Conservation (phyloP, 2,329 filamentous ascomycete species). For the Westerdykella aurantiaca region DNA sequence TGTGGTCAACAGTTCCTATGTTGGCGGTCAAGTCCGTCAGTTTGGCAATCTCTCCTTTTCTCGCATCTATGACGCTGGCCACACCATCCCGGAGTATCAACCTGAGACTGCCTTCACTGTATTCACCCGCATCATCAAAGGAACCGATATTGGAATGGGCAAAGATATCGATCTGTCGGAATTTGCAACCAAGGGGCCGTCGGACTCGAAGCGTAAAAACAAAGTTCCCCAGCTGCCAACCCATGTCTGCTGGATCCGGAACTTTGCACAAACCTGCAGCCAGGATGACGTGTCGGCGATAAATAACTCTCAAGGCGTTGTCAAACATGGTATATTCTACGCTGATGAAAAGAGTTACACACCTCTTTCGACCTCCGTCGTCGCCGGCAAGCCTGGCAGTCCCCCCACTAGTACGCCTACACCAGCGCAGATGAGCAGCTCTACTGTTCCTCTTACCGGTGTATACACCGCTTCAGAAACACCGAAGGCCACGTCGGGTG, state of each 20-base stretch:
- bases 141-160: slow-evolving; percentile 46
- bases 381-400: slow-evolving; percentile 6
- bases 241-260: slow-evolving; percentile 57
- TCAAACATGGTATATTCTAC: slow-evolving; percentile 18
- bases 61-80: slow-evolving; percentile 49
- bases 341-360: slow-evolving; percentile 7
- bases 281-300: slow-evolving; percentile 47
- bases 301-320: slow-evolving; percentile 40
- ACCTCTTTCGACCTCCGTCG: slow-evolving; percentile 7
- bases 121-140: slow-evolving; percentile 47
- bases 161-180: slow-evolving; percentile 46
- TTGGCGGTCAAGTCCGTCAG: slow-evolving; percentile 67
- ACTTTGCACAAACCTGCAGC: slow-evolving; percentile 48
- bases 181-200: slow-evolving; percentile 55
- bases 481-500: slow-evolving; percentile 9
- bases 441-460: slow-evolving; percentile 8
- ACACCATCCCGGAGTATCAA: slow-evolving; percentile 43
- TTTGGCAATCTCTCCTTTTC: slow-evolving; percentile 59
- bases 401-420: slow-evolving; percentile 1
- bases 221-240: slow-evolving; percentile 45
- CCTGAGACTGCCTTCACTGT: slow-evolving; percentile 47
- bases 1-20: slow-evolving; percentile 59
- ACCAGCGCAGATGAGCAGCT: slow-evolving; percentile 1
- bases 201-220: slow-evolving; percentile 54
- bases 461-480: slow-evolving; percentile 11